These are phyloP conservation scores for Aspergillus bridgeri DNA, from an alignment of 495 filamentous ascomycete genomes.

Conservation along the genomic window DNA sequence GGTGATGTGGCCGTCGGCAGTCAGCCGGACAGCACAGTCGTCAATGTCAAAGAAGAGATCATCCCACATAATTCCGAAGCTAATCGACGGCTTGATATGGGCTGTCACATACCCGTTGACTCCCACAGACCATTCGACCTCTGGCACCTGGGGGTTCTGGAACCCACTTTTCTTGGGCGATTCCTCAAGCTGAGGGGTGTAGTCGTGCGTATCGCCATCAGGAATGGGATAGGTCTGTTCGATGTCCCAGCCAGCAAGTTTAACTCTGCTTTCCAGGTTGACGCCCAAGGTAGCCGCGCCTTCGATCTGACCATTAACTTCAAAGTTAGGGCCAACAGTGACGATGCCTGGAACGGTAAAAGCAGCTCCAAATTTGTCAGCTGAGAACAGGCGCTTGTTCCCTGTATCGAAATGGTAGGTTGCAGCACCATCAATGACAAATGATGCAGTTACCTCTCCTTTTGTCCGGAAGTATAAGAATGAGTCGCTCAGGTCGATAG, in stretches of 20 bases:
- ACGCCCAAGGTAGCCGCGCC: constrained; percentile 2
- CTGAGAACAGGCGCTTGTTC: constrained; percentile 6
- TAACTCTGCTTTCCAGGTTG: constrained; percentile 7
- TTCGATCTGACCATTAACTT: constrained; percentile 4
- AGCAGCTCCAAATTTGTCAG: constrained; percentile 9
- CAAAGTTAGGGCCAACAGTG: constrained; percentile 10
- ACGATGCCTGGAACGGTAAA: constrained; percentile 11
- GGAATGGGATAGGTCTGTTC: constrained; percentile 8
- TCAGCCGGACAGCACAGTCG: constrained; percentile 6
- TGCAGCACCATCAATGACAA: constrained; percentile 7
- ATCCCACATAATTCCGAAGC: constrained; percentile 8
- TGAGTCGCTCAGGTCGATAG: constrained; percentile 6
- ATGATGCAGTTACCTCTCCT: constrained; percentile 2
- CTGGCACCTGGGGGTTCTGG: neutral
- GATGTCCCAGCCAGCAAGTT: constrained; percentile 6
- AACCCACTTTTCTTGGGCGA: neutral
- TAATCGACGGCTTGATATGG: constrained; percentile 6
- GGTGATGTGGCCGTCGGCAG: constrained; percentile 6
- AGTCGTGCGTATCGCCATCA: neutral
- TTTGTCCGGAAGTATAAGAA: constrained; percentile 8
- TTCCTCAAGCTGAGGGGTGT: too few relatives aligned
- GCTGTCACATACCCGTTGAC: constrained; percentile 6
- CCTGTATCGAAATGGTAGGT: constrained; percentile 3
- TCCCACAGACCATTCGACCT: constrained; percentile 1
- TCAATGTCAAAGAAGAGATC: neutral